Evolutionary conservation across 345 rosid genomes (phyloP).

Genomic region (Arabidopsis arenosa): DNA sequence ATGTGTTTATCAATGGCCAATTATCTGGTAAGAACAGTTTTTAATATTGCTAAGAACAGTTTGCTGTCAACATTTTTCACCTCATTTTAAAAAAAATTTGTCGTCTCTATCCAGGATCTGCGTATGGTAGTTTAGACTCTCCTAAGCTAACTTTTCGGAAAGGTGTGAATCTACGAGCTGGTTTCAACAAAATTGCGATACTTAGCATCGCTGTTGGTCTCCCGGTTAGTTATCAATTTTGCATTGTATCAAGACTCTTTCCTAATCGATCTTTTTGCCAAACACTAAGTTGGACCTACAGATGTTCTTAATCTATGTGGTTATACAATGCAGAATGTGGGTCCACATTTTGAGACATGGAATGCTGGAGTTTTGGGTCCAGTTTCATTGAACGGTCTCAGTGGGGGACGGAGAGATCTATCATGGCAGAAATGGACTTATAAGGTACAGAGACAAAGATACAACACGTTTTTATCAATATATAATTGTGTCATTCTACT

Average conservation of each 20-base stretch:
- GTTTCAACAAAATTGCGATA: constrained; percentile 78
- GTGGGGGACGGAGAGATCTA: constrained; percentile 81
- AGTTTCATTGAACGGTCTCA: constrained; percentile 73
- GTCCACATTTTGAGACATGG: constrained; percentile 99
- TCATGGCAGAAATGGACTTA: constrained; percentile 99
- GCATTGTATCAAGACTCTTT: constrained; percentile 25
- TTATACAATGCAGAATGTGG: constrained; percentile 72
- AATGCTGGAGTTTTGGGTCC: constrained; percentile 98
- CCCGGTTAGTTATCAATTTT: constrained; percentile 64
- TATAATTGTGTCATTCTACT: background rate
- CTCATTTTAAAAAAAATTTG: constrained; percentile 23
- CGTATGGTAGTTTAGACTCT: constrained; percentile 87
- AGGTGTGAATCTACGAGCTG: constrained; percentile 84
- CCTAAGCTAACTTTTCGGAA: constrained; percentile 77
- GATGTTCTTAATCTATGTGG: constrained; percentile 29
- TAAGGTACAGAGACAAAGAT: constrained; percentile 57
- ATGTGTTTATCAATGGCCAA: constrained; percentile 84
- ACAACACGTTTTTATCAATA: background rate
- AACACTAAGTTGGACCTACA: background rate
- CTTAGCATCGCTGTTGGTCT: constrained; percentile 97
- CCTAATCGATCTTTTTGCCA: background rate
- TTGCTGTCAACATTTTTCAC: background rate
- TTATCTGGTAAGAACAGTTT: constrained; percentile 58
- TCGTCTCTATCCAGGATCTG: constrained; percentile 64
- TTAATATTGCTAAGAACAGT: constrained; percentile 15